Conservation (phyloP, 2,329 filamentous ascomycete genomes). For the Neoarthrinium moseri region DNA sequence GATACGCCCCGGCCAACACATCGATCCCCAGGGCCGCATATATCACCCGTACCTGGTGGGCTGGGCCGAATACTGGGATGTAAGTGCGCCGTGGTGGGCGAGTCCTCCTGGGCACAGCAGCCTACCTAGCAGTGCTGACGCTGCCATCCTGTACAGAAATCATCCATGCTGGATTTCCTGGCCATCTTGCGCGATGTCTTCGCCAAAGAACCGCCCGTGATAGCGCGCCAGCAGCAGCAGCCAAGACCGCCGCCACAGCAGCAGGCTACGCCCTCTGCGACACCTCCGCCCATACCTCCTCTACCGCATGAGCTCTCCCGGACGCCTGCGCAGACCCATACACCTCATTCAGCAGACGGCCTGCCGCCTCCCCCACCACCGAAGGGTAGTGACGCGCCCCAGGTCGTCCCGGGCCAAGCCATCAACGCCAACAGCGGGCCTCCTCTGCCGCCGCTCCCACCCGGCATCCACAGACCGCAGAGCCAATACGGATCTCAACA, state of each 20-base stretch:
- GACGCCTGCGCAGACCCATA: constrained; percentile 33
- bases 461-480: constrained; percentile 23
- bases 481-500: constrained; percentile 20
- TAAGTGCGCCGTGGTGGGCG: too few relatives aligned
- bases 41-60: constrained; percentile 95
- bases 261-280: constrained; percentile 42
- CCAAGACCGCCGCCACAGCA: constrained; percentile 37
- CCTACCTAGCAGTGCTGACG: constrained; percentile 21
- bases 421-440: constrained; percentile 23
- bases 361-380: constrained; percentile 54
- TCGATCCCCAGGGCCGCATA: constrained; percentile 86
- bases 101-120: not conserved
- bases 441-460: constrained; percentile 34
- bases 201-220: constrained; percentile 89
- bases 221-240: constrained; percentile 67
- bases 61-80: constrained; percentile 89
- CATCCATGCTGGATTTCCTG: constrained; percentile 78
- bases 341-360: constrained; percentile 27
- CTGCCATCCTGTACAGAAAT: constrained; percentile 71
- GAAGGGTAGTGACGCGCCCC: constrained; percentile 39
- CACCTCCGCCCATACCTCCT: constrained; percentile 69
- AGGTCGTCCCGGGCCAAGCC: constrained; percentile 31
- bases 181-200: constrained; percentile 83
- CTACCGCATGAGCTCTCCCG: constrained; percentile 63
- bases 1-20: constrained; percentile 89